Evolutionary conservation across 2,329 filamentous ascomycete species (phyloP), one percentile per base, ranked within the genome.

Genomic region (Scedosporium boydii): DNA sequence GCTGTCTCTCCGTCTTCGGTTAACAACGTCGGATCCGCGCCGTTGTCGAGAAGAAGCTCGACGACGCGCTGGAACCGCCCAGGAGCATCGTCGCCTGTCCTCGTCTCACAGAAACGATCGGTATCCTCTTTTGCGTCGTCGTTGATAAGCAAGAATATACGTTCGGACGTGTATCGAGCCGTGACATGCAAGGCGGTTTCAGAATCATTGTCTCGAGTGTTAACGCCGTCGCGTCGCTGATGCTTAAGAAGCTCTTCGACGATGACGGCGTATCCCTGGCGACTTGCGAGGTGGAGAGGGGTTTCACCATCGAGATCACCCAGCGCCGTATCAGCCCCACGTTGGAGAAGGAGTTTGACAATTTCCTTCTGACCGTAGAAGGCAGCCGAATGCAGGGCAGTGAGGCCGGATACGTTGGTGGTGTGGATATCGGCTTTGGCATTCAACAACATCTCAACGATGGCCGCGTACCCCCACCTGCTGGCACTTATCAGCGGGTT

Each of bases 1-100:
- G 51, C 51, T 23, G 51, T 55, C 10, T 55, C 7, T 14, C 23
- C 23, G 12, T 26, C 23, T 18, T 14, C 7, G 12, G 51, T 27
- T 23, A 55, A 5, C 18, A 64, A 23, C 4, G 42, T 64, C 14
- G 63, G 63, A 12, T 64, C 63, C 9, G 63, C 63, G 6, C 60
- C 60, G 21, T 38, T 18, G 7, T 64, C 21, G 0, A 64, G 7
- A 26, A 64, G 55, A 10, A 58, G 26, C 12, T 61, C 48, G 34
- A 64, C 55, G 38, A 62, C 48, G 18, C 57, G 58, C 4, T 44
- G 3, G 34, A 55, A 55, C 12, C 23, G 51, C 18, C 51, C 51
- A 16, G 51, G 21, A 18, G 51, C 51, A 2, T 55, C 51, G 51
- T 55, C 51, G 18, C 51, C 51, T 7, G 51, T 55, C 51, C 23